These are phyloP conservation scores for Cutaneotrichosporon sp. DNA, from an alignment of 1,284 basidiomycete species.

Conservation along the genomic window DNA sequence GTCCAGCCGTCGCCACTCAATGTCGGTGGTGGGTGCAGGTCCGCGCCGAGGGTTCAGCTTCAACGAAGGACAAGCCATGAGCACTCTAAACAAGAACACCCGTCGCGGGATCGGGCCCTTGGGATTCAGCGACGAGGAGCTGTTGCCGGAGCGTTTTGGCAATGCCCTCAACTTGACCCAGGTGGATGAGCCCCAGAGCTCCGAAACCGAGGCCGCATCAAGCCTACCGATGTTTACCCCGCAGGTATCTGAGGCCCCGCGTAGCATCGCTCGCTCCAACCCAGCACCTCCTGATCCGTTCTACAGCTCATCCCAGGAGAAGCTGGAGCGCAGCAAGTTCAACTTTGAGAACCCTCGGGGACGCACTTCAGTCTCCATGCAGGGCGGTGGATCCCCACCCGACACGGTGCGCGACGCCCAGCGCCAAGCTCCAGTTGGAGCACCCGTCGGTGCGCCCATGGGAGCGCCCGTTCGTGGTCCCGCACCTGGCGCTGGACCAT, in stretches of 20 bases:
- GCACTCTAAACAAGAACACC: conserved; percentile 58
- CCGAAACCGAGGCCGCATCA: conserved; percentile 24
- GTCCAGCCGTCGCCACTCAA: conserved; percentile 75
- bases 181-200: conserved; percentile 44
- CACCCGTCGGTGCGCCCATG: too few species aligned
- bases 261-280: conserved; percentile 10
- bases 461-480: conserved; percentile 7
- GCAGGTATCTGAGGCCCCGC: conserved; percentile 2
- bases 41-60: conserved; percentile 40
- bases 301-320: conserved; percentile 17
- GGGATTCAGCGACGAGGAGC: conserved; percentile 69
- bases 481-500: conserved; percentile 1
- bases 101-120: conserved; percentile 28
- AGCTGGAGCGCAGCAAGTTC: conserved; percentile 13
- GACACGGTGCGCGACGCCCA: conserved; percentile 3
- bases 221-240: conserved; percentile 20
- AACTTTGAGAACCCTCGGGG: conserved; percentile 6
- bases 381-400: conserved; percentile 1
- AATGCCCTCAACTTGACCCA: conserved; percentile 60
- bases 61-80: conserved; percentile 57
- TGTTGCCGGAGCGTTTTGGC: conserved; percentile 58
- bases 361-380: conserved; percentile 2
- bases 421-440: conserved; percentile 21
- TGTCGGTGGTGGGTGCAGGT: conserved; percentile 62
- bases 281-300: conserved; percentile 9